These are phyloP conservation scores for Phytophthora lateralis DNA, from an alignment of 352 stramenopile species.

Conservation along the genomic window DNA sequence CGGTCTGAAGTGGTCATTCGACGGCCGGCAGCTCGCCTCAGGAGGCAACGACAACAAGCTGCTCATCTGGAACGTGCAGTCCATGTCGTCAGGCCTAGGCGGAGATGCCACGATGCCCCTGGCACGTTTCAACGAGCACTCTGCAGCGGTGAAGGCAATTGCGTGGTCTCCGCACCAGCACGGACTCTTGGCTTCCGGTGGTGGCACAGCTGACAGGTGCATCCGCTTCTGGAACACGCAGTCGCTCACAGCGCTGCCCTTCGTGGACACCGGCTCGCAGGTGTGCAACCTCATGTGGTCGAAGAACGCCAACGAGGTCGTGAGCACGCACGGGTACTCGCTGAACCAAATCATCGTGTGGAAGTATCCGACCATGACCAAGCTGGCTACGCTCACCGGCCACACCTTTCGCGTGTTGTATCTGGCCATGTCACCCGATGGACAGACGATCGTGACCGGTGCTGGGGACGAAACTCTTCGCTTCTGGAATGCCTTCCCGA, in stretches of 20 bases:
- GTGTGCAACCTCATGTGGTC: conserved; percentile 99
- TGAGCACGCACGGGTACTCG: conserved; percentile 98
- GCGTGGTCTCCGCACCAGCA: conserved; percentile 97
- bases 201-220: conserved; percentile 95
- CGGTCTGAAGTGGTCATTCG: conserved; percentile 96
- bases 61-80: conserved; percentile 94
- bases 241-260: conserved; percentile 87
- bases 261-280: conserved; percentile 95
- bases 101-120: conserved; percentile 64
- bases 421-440: conserved; percentile 96
- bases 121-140: conserved; percentile 95
- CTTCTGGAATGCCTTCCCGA: conserved; percentile 98
- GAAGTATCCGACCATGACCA: conserved; percentile 97
- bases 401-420: conserved; percentile 97
- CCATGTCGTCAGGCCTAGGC: conserved; percentile 37
- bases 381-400: conserved; percentile 96
- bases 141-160: conserved; percentile 97
- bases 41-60: conserved; percentile 99
- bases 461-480: conserved; percentile 97
- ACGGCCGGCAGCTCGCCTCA: conserved; percentile 90
- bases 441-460: conserved; percentile 97
- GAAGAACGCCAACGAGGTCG: conserved; percentile 97
- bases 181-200: conserved; percentile 94
- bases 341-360: conserved; percentile 98
- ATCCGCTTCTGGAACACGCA: conserved; percentile 99